Conservation (phyloP, 805 yeast species). For the Nakazawaea ernobii region DNA sequence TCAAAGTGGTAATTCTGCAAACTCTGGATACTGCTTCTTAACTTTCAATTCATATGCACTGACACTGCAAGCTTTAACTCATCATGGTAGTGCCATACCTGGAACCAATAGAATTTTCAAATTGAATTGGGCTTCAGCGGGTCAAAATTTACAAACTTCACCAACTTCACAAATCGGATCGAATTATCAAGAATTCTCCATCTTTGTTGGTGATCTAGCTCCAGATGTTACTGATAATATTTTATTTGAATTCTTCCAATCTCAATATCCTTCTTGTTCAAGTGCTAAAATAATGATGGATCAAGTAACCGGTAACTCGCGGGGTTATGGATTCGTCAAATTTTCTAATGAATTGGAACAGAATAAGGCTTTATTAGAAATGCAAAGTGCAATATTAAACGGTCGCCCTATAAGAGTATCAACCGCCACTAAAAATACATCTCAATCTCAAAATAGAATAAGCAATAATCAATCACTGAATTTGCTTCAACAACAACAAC, state of each 20-base stretch:
- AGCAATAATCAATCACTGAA: slow-evolving; percentile 14
- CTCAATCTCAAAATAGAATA: slow-evolving; percentile 2
- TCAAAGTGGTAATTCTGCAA: slow-evolving; percentile 26
- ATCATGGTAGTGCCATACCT: slow-evolving; percentile 67
- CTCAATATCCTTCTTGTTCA: slow-evolving; percentile 65
- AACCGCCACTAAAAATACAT: slow-evolving; percentile 41
- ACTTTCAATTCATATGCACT: slow-evolving; percentile 57
- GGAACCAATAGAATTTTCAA: slow-evolving; percentile 55
- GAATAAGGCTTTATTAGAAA: slow-evolving; percentile 65
- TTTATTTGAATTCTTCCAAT: slow-evolving; percentile 59
- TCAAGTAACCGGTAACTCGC: slow-evolving; percentile 58
- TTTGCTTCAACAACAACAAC: slow-evolving; percentile 11
- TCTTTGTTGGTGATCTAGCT: slow-evolving; percentile 83
- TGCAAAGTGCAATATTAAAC: slow-evolving; percentile 73
- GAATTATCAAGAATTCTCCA: slow-evolving; percentile 43
- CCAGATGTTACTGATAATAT: slow-evolving; percentile 65
- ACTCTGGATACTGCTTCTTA: slow-evolving; percentile 78
- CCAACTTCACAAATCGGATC: slow-evolving; percentile 1
- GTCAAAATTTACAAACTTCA: slow-evolving; percentile 13
- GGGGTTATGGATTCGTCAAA: slow-evolving; percentile 89
- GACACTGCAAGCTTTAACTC: slow-evolving; percentile 59
- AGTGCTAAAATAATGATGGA: slow-evolving; percentile 79
- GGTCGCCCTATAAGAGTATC: slow-evolving; percentile 76
- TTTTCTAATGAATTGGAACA: slow-evolving; percentile 62
- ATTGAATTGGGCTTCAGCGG: slow-evolving; percentile 71